A percentile compares a stretch with the other conserved stretches of the same genome.
Conservation (phyloP, 2,329 filamentous ascomycete species). For the Stemphylium beticola region DNA sequence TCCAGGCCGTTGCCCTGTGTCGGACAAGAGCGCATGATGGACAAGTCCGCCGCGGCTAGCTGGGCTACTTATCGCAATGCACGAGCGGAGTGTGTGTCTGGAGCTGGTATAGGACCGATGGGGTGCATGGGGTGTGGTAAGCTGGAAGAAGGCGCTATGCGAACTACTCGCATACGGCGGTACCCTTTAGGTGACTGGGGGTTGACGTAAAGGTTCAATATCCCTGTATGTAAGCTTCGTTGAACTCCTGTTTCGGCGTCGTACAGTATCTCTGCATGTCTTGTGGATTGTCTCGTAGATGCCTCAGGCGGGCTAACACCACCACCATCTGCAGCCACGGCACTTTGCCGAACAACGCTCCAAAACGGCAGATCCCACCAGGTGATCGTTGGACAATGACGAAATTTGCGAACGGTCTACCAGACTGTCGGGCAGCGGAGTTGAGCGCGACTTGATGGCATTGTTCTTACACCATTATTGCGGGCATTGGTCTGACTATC, state of each 20-base stretch:
- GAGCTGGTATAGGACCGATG: slow-evolving; percentile 11
- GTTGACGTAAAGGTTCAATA: no score
- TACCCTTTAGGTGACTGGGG: neutral
- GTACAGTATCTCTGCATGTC: no score
- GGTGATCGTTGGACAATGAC: neutral
- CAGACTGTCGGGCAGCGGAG: slow-evolving; percentile 18
- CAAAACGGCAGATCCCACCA: neutral
- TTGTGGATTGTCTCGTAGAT: no score
- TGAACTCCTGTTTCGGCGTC: no score
- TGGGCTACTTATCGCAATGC: neutral
- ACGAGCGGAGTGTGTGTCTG: neutral
- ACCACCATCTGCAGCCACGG: slow-evolving; percentile 8
- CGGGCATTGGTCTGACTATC: neutral
- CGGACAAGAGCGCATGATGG: slow-evolving; percentile 16
- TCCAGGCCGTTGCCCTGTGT: neutral
- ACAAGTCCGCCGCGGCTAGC: slow-evolving; percentile 3
- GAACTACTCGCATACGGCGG: slow-evolving; percentile 5
- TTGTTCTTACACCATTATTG: neutral
- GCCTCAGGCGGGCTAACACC: neutral
- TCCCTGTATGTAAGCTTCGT: neutral
- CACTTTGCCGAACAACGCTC: slow-evolving; percentile 1
- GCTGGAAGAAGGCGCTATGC: slow-evolving; percentile 3
- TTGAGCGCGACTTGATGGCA: slow-evolving; percentile 12
- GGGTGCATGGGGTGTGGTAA: neutral
- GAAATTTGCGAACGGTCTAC: slow-evolving; percentile 9